Conservation (phyloP, 495 filamentous ascomycete species). For the Elasticomyces elasticus region DNA sequence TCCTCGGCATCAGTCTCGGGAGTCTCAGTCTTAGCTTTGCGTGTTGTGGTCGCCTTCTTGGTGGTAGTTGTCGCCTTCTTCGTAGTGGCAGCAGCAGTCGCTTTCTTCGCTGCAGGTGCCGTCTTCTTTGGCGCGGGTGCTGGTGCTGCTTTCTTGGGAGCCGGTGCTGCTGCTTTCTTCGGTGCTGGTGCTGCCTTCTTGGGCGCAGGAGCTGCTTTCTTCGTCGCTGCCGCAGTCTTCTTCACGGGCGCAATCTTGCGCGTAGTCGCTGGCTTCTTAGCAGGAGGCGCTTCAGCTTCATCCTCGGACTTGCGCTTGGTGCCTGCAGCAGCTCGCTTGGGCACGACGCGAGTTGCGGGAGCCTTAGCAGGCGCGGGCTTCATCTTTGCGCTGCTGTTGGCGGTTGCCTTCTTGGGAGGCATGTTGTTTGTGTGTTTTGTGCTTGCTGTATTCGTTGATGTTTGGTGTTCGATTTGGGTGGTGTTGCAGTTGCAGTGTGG, state of each 20-base stretch:
- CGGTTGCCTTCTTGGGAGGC: slow-evolving; percentile 4
- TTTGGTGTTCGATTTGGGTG: neutral
- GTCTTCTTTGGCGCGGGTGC: too few species aligned
- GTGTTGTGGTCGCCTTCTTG: slow-evolving; percentile 2
- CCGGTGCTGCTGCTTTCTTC: slow-evolving; percentile 5
- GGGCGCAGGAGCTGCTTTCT: neutral
- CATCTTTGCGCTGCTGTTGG: slow-evolving; percentile 12
- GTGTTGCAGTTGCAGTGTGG: too few species aligned
- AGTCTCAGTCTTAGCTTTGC: neutral
- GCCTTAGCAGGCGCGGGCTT: slow-evolving; percentile 14
- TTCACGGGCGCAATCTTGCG: neutral
- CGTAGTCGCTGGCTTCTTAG: neutral
- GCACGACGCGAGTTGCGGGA: neutral
- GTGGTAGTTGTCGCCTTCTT: neutral
- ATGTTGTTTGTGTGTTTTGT: neutral
- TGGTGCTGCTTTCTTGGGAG: too few species aligned
- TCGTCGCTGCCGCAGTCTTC: slow-evolving; percentile 1
- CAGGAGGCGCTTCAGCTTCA: neutral
- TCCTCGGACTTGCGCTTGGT: slow-evolving; percentile 9
- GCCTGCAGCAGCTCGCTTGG: slow-evolving; percentile 8
- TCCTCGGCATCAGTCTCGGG: slow-evolving; percentile 2
- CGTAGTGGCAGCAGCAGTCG: neutral
- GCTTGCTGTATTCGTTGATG: neutral
- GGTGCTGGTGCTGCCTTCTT: neutral
- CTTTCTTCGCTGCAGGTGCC: slow-evolving; percentile 1